These are phyloP conservation scores for Wallacemonas sp. DNA, from an alignment of 208 protist genomes.

Conservation along the genomic window DNA sequence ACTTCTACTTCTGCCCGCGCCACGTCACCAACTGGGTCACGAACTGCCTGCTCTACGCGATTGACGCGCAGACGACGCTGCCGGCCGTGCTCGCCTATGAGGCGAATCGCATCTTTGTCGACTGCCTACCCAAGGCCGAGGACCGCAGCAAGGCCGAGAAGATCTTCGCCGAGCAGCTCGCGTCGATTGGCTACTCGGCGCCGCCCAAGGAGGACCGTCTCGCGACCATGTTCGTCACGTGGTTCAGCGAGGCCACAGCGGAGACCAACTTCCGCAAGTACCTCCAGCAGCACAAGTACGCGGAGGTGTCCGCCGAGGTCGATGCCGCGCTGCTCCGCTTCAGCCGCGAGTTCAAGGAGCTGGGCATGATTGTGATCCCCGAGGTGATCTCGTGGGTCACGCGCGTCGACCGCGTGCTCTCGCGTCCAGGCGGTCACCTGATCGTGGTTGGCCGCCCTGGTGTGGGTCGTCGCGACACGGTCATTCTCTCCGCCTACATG, in stretches of 20 bases:
- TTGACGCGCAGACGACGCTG: constrained; percentile 85
- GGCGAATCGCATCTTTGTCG: constrained; percentile 92
- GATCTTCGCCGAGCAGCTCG: constrained; percentile 81
- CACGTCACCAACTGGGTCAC: constrained; percentile 95
- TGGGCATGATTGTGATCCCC: constrained; percentile 92
- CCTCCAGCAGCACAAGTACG: constrained; percentile 77
- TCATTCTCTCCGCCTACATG: constrained; percentile 84
- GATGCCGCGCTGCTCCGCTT: constrained; percentile 90
- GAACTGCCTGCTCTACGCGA: constrained; percentile 93
- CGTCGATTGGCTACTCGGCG: constrained; percentile 81
- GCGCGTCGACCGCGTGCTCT: constrained; percentile 91
- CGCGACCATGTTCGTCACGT: constrained; percentile 89
- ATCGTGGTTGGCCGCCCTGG: constrained; percentile 94
- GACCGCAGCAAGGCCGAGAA: constrained; percentile 70
- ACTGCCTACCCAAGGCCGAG: constrained; percentile 89
- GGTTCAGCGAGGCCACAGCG: constrained; percentile 56
- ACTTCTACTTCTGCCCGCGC: constrained; percentile 97
- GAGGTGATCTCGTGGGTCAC: constrained; percentile 91
- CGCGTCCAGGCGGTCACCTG: constrained; percentile 82
- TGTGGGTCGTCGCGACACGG: constrained; percentile 86
- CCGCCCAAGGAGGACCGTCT: constrained; percentile 70
- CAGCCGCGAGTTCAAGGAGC: constrained; percentile 94
- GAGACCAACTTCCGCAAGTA: constrained; percentile 23
- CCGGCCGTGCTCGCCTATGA: constrained; percentile 94
- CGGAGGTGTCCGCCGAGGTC: constrained; percentile 72